Evolutionary conservation across 495 filamentous ascomycete genomes (phyloP), one percentile per base, ranked within the genome.

Genomic region (Aspergillus coremiiformis): DNA sequence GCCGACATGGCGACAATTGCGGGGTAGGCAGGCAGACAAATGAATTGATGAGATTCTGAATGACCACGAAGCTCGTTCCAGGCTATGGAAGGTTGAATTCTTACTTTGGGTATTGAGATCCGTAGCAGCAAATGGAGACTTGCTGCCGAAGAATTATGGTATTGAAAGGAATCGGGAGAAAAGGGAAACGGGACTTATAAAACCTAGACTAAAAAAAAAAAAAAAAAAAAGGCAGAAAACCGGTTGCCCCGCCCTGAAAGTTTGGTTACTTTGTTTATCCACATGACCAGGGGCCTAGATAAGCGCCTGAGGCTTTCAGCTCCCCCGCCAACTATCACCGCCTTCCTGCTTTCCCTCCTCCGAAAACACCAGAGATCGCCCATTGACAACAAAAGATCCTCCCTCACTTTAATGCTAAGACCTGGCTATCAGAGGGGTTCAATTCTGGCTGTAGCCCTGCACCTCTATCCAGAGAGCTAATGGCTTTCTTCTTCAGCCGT

Each of bases 401-500:
- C 39, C 30, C 17, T 24, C 42, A 11, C 15, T 14, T 35, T 14
- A 12, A 35, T 10, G n/a, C n/a, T 17, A 30, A 27, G 10, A 23
- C 26, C 30, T 22, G 21, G 35, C 20, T 4, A 35, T 33, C 22
- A 24, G 11, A 12, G 17, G 29, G n/a, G 32, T 2, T 27, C 50
- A 37, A 24, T 46, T 27, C 14, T 37, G 17, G 8, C n/a, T 14
- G 24, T 42, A 11, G 8, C 27, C 17, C 37, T 23, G 17, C 20
- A 21, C 7, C 17, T 35, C 43, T n/a, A 24, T 46, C 17, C 24
- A 35, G 35, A 44, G 19, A 49, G 39, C 39, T 39, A 39, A 95
- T 96, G 89, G 87, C 93, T 20, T 99, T 99, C 73, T 81, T 98
- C 55, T 96, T 96, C 66, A 84, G 82, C 49, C 78, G 90, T 60